Conservation (phyloP, 805 yeast species). For the Schwanniomyces vanrijiae region DNA sequence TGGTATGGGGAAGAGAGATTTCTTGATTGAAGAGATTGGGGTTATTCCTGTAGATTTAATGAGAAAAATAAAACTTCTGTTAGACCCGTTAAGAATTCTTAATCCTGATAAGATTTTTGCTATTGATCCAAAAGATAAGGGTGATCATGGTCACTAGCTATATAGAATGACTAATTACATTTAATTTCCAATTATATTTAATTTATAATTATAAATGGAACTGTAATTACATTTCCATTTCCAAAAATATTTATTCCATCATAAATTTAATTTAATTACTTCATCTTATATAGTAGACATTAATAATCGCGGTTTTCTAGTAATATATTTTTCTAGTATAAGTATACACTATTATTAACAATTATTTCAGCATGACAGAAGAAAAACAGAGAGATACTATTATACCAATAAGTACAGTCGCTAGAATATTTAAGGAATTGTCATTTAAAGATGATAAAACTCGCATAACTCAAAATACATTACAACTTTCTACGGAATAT, state of each 20-base stretch:
- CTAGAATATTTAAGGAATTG: slow-evolving; percentile 51
- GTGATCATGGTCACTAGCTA: background rate
- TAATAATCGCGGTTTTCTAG: too few relatives aligned
- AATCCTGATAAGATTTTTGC: slow-evolving; percentile 80
- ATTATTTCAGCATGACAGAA: background rate
- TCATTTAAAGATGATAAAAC: slow-evolving; percentile 49
- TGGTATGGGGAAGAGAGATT: slow-evolving; percentile 73
- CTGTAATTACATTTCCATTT: too few relatives aligned
- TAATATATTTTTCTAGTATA: too few relatives aligned
- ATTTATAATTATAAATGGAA: too few relatives aligned
- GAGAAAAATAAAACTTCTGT: slow-evolving; percentile 69
- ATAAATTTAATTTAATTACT: too few relatives aligned
- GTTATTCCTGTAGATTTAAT: slow-evolving; percentile 64
- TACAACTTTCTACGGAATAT: slow-evolving; percentile 54
- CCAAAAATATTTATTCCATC: too few relatives aligned
- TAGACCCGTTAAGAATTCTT: slow-evolving; percentile 71
- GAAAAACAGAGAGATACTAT: background rate
- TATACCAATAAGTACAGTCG: slow-evolving; percentile 33
- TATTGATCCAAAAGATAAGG: slow-evolving; percentile 53
- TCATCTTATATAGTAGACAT: too few relatives aligned
- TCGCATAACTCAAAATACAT: slow-evolving; percentile 46
- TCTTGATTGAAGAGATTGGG: slow-evolving; percentile 64
- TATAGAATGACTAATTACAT: too few relatives aligned
- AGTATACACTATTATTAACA: background rate
- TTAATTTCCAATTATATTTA: too few relatives aligned